Evolutionary conservation across 176 grass and related monocot species (phyloP).

Genomic region (Canna indica): DNA sequence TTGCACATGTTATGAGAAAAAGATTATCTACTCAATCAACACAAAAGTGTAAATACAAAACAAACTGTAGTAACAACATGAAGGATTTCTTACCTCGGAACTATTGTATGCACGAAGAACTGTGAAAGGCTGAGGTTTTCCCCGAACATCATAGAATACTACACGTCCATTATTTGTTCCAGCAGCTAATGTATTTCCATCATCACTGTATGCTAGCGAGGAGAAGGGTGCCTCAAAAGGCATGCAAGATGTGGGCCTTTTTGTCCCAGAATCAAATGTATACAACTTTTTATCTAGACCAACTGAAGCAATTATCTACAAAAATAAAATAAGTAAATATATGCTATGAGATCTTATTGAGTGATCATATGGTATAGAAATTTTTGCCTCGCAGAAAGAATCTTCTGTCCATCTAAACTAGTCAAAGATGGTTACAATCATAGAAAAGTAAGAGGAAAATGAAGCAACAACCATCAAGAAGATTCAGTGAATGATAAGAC

Average conservation of each 20-base stretch:
- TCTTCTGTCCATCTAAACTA: constrained; percentile 18
- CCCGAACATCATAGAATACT: constrained; percentile 92
- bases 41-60: no score
- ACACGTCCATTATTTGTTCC: constrained; percentile 88
- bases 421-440: constrained; percentile 20
- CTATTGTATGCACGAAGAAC: constrained; percentile 85
- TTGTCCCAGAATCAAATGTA: constrained; percentile 60
- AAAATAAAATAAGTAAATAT: constrained; percentile 14
- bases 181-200: constrained; percentile 77
- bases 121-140: constrained; percentile 83
- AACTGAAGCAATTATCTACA: constrained; percentile 78
- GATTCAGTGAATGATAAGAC: constrained; percentile 26
- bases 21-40: no score
- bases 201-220: constrained; percentile 82
- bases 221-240: constrained; percentile 87
- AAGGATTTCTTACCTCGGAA: constrained; percentile 58
- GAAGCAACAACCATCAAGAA: neutral
- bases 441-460: neutral
- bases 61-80: neutral
- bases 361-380: constrained; percentile 1
- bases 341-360: constrained; percentile 6
- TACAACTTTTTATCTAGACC: constrained; percentile 97
- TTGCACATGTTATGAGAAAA: no score
- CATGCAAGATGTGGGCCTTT: constrained; percentile 61
- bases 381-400: neutral